Evolutionary conservation across 225 moss, liverwort and hornwort species (phyloP).

Genomic region (Climacium dendroides): DNA sequence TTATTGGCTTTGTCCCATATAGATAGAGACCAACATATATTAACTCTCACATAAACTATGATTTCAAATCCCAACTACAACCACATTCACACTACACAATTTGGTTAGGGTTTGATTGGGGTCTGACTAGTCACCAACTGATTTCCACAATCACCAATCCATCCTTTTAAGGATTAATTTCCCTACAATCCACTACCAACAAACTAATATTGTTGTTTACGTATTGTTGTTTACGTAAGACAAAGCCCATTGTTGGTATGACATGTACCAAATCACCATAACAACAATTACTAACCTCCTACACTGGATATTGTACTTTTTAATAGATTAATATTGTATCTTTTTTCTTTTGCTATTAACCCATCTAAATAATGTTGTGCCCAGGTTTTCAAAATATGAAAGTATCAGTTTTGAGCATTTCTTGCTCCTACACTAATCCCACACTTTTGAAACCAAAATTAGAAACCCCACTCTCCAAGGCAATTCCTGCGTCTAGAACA

Average conservation of each 20-base stretch:
- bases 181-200: background rate
- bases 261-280: background rate
- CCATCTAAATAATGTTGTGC: no score
- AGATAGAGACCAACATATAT: accelerated
- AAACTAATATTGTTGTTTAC: background rate
- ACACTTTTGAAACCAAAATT: background rate
- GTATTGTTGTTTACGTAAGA: background rate
- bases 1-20: accelerated
- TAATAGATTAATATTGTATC: no score
- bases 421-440: no score
- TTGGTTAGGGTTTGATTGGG: no score
- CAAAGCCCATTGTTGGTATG: background rate
- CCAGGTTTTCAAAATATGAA: no score
- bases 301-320: no score
- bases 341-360: background rate
- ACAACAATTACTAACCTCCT: background rate
- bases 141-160: no score
- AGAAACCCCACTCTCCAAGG: background rate
- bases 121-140: no score
- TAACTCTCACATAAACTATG: no score
- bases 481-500: background rate
- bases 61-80: no score
- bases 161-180: background rate
- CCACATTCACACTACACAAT: no score
- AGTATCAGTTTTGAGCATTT: no score